phyloP scores from a whole-genome alignment of 257 asterid species.

The Parsonsia alboflavescens region DNA sequence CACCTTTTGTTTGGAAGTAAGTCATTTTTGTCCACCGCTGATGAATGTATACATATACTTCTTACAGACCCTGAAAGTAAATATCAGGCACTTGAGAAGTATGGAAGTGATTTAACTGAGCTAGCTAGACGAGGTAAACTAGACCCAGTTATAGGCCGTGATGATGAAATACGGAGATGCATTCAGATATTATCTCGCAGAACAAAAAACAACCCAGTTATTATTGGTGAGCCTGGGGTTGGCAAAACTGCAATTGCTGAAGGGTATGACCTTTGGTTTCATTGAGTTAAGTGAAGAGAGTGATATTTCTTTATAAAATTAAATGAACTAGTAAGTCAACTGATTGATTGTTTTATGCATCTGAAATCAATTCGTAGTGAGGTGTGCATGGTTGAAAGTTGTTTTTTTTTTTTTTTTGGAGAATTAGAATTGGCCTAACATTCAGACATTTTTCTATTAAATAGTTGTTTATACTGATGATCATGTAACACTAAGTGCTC shows the following conservation, averaged over 20 bases:
- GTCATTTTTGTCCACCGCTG: not conserved
- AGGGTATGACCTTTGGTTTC: conserved; percentile 50
- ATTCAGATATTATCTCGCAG: conserved; percentile 87
- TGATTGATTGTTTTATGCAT: too few species aligned
- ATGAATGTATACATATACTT: not conserved
- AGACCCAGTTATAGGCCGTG: conserved; percentile 99
- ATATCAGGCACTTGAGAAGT: conserved; percentile 88
- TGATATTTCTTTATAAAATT: not conserved
- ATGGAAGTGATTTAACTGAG: conserved; percentile 93
- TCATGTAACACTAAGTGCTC: too few species aligned
- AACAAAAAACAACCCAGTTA: conserved; percentile 95
- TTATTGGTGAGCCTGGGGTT: conserved; percentile 98
- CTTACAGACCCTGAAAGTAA: conserved; percentile 78
- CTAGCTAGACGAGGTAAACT: conserved; percentile 95
- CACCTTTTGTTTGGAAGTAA: not conserved
- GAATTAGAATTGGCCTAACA: too few species aligned
- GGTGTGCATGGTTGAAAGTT: too few species aligned
- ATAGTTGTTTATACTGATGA: too few species aligned
- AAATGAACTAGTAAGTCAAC: too few species aligned
- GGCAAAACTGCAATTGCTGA: conserved; percentile 99
- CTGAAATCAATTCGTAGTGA: too few species aligned
- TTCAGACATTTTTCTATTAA: too few species aligned
- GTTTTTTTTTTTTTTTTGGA: too few species aligned
- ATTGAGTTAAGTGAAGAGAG: not conserved
- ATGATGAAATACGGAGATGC: conserved; percentile 92